Evolutionary conservation across 371 early-diverging fungal genomes (phyloP).

Genomic region (Scutellospora calospora): DNA sequence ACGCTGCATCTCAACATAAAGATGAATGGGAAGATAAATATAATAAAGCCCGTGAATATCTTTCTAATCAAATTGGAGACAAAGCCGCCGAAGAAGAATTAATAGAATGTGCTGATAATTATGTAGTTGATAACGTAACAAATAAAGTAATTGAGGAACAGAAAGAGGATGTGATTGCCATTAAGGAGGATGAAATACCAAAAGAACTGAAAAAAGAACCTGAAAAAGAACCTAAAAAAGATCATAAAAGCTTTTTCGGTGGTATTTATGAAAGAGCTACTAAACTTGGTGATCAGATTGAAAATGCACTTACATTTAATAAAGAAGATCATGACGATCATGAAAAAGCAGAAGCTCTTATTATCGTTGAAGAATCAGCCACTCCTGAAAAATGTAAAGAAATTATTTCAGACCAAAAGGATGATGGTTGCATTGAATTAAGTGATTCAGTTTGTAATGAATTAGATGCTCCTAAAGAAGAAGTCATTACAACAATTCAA

Average conservation of each 20-base stretch:
- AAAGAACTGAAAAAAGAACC: background rate
- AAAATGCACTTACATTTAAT: too few relatives aligned
- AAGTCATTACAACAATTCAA: too few relatives aligned
- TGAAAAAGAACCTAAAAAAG: background rate
- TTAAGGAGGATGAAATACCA: background rate
- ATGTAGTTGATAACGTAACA: slow-evolving; percentile 10
- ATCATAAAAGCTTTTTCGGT: too few relatives aligned
- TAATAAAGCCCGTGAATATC: slow-evolving; percentile 8
- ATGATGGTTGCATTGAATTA: too few relatives aligned
- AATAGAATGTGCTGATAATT: background rate
- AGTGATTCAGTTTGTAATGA: too few relatives aligned
- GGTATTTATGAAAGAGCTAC: background rate
- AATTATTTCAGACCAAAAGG: too few relatives aligned
- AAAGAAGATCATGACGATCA: too few relatives aligned
- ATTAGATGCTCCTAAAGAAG: too few relatives aligned
- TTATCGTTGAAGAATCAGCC: too few relatives aligned
- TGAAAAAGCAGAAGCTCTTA: too few relatives aligned
- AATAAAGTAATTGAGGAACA: background rate
- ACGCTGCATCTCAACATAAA: background rate
- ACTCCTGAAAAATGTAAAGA: too few relatives aligned
- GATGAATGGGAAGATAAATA: background rate
- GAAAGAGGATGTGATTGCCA: background rate
- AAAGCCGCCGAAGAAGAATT: background rate
- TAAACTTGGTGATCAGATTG: background rate
- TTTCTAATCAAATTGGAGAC: background rate